Evolutionary conservation across 495 filamentous ascomycete species (phyloP).

Genomic region (Penicillium robsamsonii): DNA sequence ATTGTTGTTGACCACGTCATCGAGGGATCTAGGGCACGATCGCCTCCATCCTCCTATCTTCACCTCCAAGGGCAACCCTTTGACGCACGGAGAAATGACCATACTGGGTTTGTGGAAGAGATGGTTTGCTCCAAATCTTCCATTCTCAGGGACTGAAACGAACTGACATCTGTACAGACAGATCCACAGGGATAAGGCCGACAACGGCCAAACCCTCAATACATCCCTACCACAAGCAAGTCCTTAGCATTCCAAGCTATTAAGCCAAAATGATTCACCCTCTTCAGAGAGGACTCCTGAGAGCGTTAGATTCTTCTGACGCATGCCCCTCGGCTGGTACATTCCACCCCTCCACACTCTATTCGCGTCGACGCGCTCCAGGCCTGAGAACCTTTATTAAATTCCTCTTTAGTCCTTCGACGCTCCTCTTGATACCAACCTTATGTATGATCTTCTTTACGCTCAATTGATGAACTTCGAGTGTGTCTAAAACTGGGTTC

Average conservation of each 20-base stretch:
- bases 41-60: conserved; percentile 1
- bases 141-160: conserved; percentile 18
- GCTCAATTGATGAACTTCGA: conserved; percentile 11
- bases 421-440: background rate
- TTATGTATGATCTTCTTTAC: conserved; percentile 8
- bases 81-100: conserved; percentile 1
- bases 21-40: conserved; percentile 21
- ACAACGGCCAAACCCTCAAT: conserved; percentile 2
- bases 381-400: conserved; percentile 14
- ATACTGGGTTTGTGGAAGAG: conserved; percentile 8
- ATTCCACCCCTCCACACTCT: conserved; percentile 35
- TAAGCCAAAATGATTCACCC: conserved; percentile 3
- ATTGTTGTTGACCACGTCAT: conserved; percentile 21
- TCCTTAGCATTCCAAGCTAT: conserved; percentile 24
- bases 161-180: conserved; percentile 18
- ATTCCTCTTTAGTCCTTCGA: conserved; percentile 22
- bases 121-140: conserved; percentile 9
- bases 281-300: conserved; percentile 8
- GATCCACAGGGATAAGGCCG: conserved; percentile 20
- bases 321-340: conserved; percentile 27
- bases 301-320: conserved; percentile 29
- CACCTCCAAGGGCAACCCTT: conserved; percentile 9
- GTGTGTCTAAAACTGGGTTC: conserved; percentile 9
- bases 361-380: conserved; percentile 33
- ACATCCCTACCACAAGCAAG: conserved; percentile 12